Percentiles rank a stretch among this genome's conserved stretches.
Conservation (phyloP, 1,284 basidiomycete genomes). For the Crepidotus sp. region DNA sequence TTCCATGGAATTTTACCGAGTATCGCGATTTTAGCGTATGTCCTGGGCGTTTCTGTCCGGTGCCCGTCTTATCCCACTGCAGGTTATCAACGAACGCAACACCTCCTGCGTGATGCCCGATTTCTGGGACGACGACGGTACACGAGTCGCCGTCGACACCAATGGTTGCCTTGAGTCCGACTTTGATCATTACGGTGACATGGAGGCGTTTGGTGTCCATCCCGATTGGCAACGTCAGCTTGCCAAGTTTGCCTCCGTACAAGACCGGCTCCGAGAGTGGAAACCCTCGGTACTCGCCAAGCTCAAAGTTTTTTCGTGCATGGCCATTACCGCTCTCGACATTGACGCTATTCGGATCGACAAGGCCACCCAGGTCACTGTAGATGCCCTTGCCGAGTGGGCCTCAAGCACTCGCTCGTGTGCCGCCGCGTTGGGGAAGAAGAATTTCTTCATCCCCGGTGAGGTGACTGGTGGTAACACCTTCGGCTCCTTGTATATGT, state of each 20-base stretch:
- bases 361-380: slow-evolving; percentile 85
- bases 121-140: slow-evolving; percentile 74
- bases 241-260: slow-evolving; percentile 88
- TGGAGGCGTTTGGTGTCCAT: slow-evolving; percentile 93
- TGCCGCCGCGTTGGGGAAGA: slow-evolving; percentile 63
- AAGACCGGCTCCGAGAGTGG: slow-evolving; percentile 91
- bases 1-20: slow-evolving; percentile 77
- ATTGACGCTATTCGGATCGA: slow-evolving; percentile 91
- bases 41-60: slow-evolving; percentile 5
- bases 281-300: slow-evolving; percentile 66
- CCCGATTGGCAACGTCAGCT: slow-evolving; percentile 91
- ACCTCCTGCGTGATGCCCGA: slow-evolving; percentile 63
- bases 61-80: slow-evolving; percentile 10
- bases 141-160: slow-evolving; percentile 44
- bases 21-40: slow-evolving; percentile 75
- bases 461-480: slow-evolving; percentile 93
- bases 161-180: slow-evolving; percentile 73
- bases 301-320: slow-evolving; percentile 71
- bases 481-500: slow-evolving; percentile 82
- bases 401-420: slow-evolving; percentile 64
- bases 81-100: slow-evolving; percentile 65
- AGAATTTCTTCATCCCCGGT: slow-evolving; percentile 82
- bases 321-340: slow-evolving; percentile 79
- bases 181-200: slow-evolving; percentile 90
- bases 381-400: slow-evolving; percentile 75